Percentiles rank a stretch among this genome's conserved stretches.
Evolutionary conservation across 192 early-diverging fungal species (phyloP).

Genomic region (Phycomyces nitens): DNA sequence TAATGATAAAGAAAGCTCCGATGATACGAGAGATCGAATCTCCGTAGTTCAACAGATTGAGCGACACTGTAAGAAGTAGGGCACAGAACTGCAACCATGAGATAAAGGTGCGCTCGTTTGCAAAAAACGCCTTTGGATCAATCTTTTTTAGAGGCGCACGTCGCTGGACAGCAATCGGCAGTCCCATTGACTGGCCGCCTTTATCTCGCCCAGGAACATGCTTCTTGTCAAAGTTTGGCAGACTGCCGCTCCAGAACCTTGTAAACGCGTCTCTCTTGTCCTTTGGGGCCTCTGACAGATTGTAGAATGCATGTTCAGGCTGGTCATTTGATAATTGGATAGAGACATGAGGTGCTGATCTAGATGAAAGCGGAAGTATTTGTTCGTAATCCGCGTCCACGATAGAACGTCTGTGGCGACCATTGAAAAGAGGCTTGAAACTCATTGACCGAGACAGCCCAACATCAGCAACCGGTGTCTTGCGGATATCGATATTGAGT

Average conservation of each 20-base stretch:
- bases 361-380: not conserved
- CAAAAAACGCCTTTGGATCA: slow-evolving; percentile 86
- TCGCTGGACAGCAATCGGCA: not conserved
- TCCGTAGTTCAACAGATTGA: slow-evolving; percentile 76
- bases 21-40: slow-evolving; percentile 50
- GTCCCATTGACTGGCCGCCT: not conserved
- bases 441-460: slow-evolving; percentile 32
- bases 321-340: not conserved
- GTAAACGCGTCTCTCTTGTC: not conserved
- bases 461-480: slow-evolving; percentile 14
- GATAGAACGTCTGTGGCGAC: slow-evolving; percentile 28
- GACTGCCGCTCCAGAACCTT: not conserved
- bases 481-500: slow-evolving; percentile 32
- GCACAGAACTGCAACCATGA: slow-evolving; percentile 80
- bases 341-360: not conserved
- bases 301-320: not conserved
- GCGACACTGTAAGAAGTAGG: slow-evolving; percentile 65
- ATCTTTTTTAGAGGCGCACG: slow-evolving; percentile 49
- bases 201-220: not conserved
- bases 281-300: not conserved
- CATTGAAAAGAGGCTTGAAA: slow-evolving; percentile 34
- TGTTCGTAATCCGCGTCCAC: not conserved
- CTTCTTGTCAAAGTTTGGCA: not conserved
- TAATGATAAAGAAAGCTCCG: slow-evolving; percentile 72
- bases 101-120: slow-evolving; percentile 86